Conservation (phyloP, 441 rosid species). For the Viola pubescens region DNA sequence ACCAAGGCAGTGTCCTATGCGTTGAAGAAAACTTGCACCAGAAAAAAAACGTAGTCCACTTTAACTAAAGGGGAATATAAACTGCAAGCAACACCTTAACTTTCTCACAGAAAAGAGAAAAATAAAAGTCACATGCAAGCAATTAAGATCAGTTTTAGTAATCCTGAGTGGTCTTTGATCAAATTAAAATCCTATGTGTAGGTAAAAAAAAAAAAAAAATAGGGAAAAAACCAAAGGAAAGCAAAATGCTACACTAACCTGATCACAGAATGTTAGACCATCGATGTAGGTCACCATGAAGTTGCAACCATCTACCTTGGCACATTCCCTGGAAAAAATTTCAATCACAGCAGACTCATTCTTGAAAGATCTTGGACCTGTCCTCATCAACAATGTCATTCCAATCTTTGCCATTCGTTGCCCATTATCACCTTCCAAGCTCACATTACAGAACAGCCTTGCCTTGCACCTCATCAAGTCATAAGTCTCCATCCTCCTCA, state of each 20-base stretch:
- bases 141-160: too few species aligned
- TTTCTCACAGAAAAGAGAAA: too few species aligned
- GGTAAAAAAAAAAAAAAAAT: background rate
- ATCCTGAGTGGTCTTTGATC: too few species aligned
- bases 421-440: constrained; percentile 2
- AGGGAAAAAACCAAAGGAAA: background rate
- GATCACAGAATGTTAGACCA: constrained; percentile 57
- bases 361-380: constrained; percentile 58
- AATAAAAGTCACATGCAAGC: too few species aligned
- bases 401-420: constrained; percentile 28
- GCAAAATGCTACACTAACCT: constrained; percentile 25
- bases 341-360: constrained; percentile 38
- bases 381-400: constrained; percentile 57
- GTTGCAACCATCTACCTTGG: constrained; percentile 41
- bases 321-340: constrained; percentile 48
- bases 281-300: constrained; percentile 48
- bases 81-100: too few species aligned
- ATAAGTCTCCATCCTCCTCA: constrained; percentile 45
- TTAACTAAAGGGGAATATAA: too few species aligned
- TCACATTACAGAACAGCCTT: constrained; percentile 42
- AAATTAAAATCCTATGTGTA: background rate
- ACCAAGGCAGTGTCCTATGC: too few species aligned
- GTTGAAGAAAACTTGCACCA: too few species aligned
- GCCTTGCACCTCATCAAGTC: constrained; percentile 54
- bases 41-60: too few species aligned